Base-by-base conservation (phyloP, 805 yeast species). In the Hanseniaspora valbyensis region DNA sequence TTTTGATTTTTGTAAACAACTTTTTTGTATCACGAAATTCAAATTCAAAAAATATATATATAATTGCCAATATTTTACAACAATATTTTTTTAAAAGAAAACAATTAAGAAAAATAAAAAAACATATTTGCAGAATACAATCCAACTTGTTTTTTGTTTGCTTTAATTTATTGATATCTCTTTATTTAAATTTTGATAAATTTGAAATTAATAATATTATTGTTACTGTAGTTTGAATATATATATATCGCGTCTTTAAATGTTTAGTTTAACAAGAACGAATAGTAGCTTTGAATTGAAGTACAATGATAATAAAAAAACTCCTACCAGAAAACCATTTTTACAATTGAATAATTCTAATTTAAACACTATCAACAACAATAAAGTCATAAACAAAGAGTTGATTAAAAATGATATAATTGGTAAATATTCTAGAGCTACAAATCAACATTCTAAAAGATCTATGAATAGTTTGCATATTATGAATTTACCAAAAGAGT, bases 371-470 rank as follows among this genome's bases (percentile, higher is more conserved):
- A 16, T n/a, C 7, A 34, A 18, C 21, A 12, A 37, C 13, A 37
- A 22, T 12, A 34, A 22, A 8, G 7, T 32, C 6, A 22, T 25
- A 39, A 39, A n/a, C 8, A 14, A 3, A 16, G 42, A 6, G 2
- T 13, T 24, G 19, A 45, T 22, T 21, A 21, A 28, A 24, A 38
- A 9, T 21, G 43, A 38, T 19, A 28, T 39, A 4, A 39, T 39
- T 24, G 42, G 25, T 6, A 48, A 48, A 25, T 48, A 48, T 34
- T 18, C 40, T 25, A 24, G 51, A 14, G 37, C 51, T 9, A n/a
- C 28, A 24, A 48, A 13, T 14, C 51, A 48, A 22, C 44, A 48
- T 10, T 40, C 30, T 25, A 42, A 48, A 33, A 34, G 51, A 33
- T 32, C 44, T 2, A 48, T 40, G 29, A 48, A 48, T 12, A 40